Conservation (phyloP, 1,284 basidiomycete species). For the Puccinia novopanici region DNA sequence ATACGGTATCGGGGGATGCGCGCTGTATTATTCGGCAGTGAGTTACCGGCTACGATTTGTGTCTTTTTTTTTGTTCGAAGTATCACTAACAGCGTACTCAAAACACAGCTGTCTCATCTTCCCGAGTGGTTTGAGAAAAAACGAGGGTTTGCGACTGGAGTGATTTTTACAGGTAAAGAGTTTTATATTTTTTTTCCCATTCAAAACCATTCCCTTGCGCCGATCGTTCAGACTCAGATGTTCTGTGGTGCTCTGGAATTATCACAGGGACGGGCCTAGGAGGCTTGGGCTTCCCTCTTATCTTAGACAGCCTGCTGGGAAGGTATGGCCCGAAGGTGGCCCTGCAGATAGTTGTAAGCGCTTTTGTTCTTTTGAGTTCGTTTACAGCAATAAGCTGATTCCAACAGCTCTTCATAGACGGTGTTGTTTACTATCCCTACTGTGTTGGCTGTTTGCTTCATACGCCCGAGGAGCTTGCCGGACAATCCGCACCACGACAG, state of each 20-base stretch:
- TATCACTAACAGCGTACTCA: no score
- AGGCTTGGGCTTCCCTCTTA: slow-evolving; percentile 39
- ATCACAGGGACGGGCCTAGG: slow-evolving; percentile 30
- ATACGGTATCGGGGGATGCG: slow-evolving; percentile 38
- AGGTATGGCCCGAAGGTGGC: slow-evolving; percentile 20
- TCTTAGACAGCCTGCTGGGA: slow-evolving; percentile 27
- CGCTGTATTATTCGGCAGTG: slow-evolving; percentile 41
- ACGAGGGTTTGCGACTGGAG: slow-evolving; percentile 43
- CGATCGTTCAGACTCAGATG: no score
- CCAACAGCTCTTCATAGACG: background rate
- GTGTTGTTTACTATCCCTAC: background rate
- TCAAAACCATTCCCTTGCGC: background rate
- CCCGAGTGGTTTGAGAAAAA: slow-evolving; percentile 36
- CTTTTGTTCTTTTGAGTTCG: background rate
- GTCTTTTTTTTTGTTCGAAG: no score
- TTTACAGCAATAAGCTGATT: background rate
- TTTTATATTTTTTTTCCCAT: background rate
- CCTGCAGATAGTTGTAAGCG: slow-evolving; percentile 16
- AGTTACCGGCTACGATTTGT: no score
- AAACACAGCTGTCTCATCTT: slow-evolving; percentile 42
- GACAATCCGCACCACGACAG: background rate
- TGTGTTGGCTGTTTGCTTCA: background rate
- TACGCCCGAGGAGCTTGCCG: background rate
- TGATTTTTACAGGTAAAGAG: slow-evolving; percentile 46
- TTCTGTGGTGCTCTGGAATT: background rate